Evolutionary conservation across 495 filamentous ascomycete species (phyloP).

Genomic region (Aspergillus carlsbadensis): DNA sequence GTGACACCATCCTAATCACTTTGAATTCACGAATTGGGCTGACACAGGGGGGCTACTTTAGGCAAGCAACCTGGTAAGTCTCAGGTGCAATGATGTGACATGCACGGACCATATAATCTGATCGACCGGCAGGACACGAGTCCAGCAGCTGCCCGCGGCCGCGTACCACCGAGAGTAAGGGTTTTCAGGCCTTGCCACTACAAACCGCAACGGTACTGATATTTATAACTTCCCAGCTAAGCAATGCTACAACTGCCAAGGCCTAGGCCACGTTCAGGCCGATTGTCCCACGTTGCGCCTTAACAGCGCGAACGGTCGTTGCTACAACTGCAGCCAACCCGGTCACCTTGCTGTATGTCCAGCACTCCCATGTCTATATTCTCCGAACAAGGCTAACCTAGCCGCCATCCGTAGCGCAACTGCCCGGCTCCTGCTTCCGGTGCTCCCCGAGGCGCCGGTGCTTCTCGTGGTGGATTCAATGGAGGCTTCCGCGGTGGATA

Average conservation of each 20-base stretch:
- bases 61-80: conserved; percentile 81
- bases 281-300: conserved; percentile 97
- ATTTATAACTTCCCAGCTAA: conserved; percentile 57
- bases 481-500: conserved; percentile 71
- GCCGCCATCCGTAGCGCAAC: conserved; percentile 57
- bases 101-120: conserved; percentile 28
- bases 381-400: neutral
- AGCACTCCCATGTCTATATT: neutral
- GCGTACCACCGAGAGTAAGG: conserved; percentile 86
- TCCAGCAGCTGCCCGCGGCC: conserved; percentile 96
- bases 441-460: conserved; percentile 63
- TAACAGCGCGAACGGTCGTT: conserved; percentile 81
- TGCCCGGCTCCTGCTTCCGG: conserved; percentile 69
- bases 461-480: conserved; percentile 68
- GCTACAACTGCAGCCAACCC: conserved; percentile 92
- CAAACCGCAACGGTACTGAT: conserved; percentile 26
- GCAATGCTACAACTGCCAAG: conserved; percentile 99
- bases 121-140: conserved; percentile 75
- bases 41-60: conserved; percentile 32
- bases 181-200: conserved; percentile 2
- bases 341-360: conserved; percentile 79
- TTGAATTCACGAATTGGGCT: conserved; percentile 16
- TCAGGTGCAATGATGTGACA: conserved; percentile 12
- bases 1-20: conserved; percentile 28
- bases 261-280: conserved; percentile 96